phyloP scores from a whole-genome alignment of 2,329 filamentous ascomycete genomes.

The Neopestalotiopsis sp. region DNA sequence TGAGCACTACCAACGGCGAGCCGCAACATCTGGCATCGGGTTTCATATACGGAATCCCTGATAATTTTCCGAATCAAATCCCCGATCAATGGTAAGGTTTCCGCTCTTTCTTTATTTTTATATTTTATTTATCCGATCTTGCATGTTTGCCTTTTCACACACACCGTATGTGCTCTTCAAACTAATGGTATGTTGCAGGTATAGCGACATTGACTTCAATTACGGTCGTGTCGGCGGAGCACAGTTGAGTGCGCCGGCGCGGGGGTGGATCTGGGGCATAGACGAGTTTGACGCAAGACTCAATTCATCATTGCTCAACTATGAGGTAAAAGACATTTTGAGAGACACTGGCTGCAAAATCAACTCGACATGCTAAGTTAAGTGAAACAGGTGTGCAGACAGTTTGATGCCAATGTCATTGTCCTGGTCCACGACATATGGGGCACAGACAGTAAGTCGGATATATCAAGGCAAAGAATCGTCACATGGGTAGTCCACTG shows the following conservation, averaged over 20 bases:
- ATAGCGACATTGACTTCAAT: slow-evolving; percentile 29
- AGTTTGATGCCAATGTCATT: slow-evolving; percentile 16
- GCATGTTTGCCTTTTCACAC: no score
- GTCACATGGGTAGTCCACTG: neutral
- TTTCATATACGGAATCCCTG: slow-evolving; percentile 31
- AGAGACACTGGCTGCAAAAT: neutral
- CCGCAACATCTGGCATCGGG: slow-evolving; percentile 30
- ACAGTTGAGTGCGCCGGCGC: slow-evolving; percentile 22
- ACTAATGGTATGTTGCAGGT: neutral
- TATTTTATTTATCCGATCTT: no score
- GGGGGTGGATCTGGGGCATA: slow-evolving; percentile 27
- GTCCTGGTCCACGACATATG: slow-evolving; percentile 20
- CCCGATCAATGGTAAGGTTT: slow-evolving; percentile 24
- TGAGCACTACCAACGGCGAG: slow-evolving; percentile 22
- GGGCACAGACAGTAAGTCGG: slow-evolving; percentile 31
- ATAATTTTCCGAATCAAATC: slow-evolving; percentile 25
- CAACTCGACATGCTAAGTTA: no score
- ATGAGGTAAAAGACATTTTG: neutral
- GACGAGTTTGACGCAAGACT: slow-evolving; percentile 22
- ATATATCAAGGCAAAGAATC: neutral
- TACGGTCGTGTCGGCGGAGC: slow-evolving; percentile 29
- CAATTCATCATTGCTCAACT: slow-evolving; percentile 17
- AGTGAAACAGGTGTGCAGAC: neutral
- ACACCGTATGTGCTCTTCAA: neutral
- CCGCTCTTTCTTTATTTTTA: no score